Evolutionary conservation across 495 filamentous ascomycete species (phyloP).

Genomic region (Chlorociboria aeruginascens): DNA sequence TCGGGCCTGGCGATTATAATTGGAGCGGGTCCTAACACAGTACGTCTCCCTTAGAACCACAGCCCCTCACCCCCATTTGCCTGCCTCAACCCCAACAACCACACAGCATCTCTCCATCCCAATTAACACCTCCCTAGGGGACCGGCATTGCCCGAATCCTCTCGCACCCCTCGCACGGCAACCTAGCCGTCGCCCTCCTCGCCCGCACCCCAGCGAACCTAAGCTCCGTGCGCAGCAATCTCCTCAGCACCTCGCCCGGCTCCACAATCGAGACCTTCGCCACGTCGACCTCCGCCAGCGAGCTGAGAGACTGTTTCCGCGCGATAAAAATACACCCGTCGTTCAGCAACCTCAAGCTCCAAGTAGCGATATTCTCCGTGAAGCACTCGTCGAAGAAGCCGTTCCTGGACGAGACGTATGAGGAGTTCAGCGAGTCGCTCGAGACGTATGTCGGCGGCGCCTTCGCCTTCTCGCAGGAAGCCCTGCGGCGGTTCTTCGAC

Average conservation of each 20-base stretch:
- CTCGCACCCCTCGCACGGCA: constrained; percentile 32
- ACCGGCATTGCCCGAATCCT: constrained; percentile 36
- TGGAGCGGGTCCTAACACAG: constrained; percentile 30
- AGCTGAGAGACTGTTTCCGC: constrained; percentile 26
- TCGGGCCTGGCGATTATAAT: constrained; percentile 33
- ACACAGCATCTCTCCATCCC: background rate
- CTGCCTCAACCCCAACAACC: background rate
- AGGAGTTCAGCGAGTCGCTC: constrained; percentile 29
- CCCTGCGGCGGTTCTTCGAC: constrained; percentile 29
- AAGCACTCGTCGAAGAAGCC: constrained; percentile 34
- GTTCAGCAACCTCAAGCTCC: constrained; percentile 30
- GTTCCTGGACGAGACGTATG: constrained; percentile 34
- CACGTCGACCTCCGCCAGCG: constrained; percentile 28
- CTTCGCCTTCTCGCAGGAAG: constrained; percentile 33
- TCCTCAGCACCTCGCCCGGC: constrained; percentile 25
- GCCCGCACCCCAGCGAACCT: constrained; percentile 29
- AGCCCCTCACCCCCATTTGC: background rate
- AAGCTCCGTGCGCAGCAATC: constrained; percentile 20
- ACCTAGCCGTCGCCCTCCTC: constrained; percentile 35
- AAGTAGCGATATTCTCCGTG: constrained; percentile 31
- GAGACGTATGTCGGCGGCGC: constrained; percentile 34
- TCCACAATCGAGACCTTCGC: constrained; percentile 33
- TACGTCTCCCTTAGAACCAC: constrained; percentile 6
- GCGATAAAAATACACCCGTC: constrained; percentile 28
- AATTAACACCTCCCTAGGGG: constrained; percentile 21